Base-by-base conservation (phyloP, 2,329 filamentous ascomycete species). In the Chaetomiaceae sp. region DNA sequence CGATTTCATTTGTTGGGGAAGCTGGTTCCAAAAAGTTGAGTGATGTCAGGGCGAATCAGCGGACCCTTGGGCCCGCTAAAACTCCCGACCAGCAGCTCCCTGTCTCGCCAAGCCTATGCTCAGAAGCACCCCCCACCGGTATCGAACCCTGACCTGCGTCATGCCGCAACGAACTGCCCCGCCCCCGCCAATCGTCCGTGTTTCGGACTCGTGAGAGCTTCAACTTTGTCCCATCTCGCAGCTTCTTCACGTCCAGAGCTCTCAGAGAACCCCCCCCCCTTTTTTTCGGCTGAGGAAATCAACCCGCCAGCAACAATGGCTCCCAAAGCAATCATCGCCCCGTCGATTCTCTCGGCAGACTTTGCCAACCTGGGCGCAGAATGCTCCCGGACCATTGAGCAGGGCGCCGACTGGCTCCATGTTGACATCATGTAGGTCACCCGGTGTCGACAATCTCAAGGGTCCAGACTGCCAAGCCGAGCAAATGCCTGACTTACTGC, bases 331-430 rank as follows among this genome's bases (percentile, higher is more conserved):
- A 96, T 99, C 70, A 96, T 99, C 65, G 92, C 92, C 14, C 94
- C 94, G 27, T 97, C 92, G n/a, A 97, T 99, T 64, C 85, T 99
- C 56, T 95, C 91, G 66, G 92, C 92, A 61, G 92, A 99, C 79
- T 99, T 99, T 74, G 91, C 84, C 66, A 79, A 86, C 60, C 81
- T 99, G 53, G 91, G 92, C 64, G 81, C 84, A 65, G 92, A 90
- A 70, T 99, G 94, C 75, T 82, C 84, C 47, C 81, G 82, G 64
- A 96, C 91, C 55, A 96, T 99, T 65, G 78, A 80, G 47, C 82
- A 91, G 61, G 89, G 90, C 54, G 90, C 90, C 60, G 89, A 96
- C 76, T 95, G 89, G 88, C 81, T 95, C 63, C 90, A 96, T 73
- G 87, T 96, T 64, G 92, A 97, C 71, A 96, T 96, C 69, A 91